Evolutionary conservation across 73 alveolate species (phyloP), one percentile per base, ranked within the genome.

Genomic region (Paramecium sonneborni): DNA sequence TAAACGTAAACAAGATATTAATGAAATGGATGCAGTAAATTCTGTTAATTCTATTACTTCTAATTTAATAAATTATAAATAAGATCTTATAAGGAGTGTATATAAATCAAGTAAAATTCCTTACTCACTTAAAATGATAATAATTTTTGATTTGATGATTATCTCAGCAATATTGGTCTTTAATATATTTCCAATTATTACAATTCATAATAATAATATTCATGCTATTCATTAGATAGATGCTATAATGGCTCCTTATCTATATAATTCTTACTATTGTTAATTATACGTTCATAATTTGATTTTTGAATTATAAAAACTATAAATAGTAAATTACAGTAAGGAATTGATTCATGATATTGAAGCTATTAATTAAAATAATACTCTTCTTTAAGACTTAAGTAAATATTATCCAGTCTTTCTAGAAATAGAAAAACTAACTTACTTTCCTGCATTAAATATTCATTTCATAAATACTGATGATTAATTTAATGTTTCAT

Each of bases 1-100:
- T 3, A 62, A 62, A 62, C 39, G 48, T 14, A 62, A 32, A 6
- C 12, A 62, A 3, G 84, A 62, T 30, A 26, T 62, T 3, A 62
- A 62, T 62, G 84, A 62, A 62, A 62, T 62, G 84, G 84, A 62
- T 62, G 84, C 84, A 23, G 84, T 62, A 7, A 62, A 62, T 62
- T 62, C 84, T 62, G 84, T 62, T 30, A 62, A 62, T 62, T 62
- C 84, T 3, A 62, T 62, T 6, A 44, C 84, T 32, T 62, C 84
- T 32, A 62, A 62, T 62, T 14, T 62, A 14, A 62, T 62, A 9
- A 62, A 62, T 6, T 62, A 62, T 24, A 62, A 62, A 30, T 30
- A 32, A 8, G 84, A 62, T 32, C 44, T 62, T 11, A 44, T 62
- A 9, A 62, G 24, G 20, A 26, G 84, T 62, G 43, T 62, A 1